Base-by-base conservation (phyloP, 1,284 basidiomycete genomes). In the Veloboletus limbatus region DNA sequence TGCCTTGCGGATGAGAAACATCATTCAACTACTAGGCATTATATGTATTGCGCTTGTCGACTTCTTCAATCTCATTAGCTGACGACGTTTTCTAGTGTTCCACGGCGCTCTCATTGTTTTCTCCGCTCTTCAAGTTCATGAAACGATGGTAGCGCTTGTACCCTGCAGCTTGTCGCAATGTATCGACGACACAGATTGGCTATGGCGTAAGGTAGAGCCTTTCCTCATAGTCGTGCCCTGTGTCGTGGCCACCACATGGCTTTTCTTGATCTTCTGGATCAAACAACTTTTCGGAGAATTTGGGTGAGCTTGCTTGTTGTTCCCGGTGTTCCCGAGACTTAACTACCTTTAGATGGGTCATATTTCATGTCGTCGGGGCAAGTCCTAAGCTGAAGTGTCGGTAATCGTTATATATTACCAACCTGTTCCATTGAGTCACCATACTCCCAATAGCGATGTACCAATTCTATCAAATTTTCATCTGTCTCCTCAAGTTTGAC, bases 401-500 rank as follows among this genome's bases (percentile, higher is more conserved):
- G 80, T 70, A 20, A 36, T 38, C 13, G 41, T 32, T 43, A 35
- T 39, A 35, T 39, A 9, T 22, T 40, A 14, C 24, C n/a, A 36
- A 22, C 22, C 16, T 25, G 16, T 31, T 16, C 21, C 16, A 11
- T 28, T 31, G 31, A 45, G 37, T 53, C 27, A 55, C 37, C 49
- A 39, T 43, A 47, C 47, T 35, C 43, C 11, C 31, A 43, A 49
- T 53, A 90, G 85, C 76, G 30, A 90, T 91, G 87, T 92, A 88
- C 62, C 84, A 85, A 55, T 88, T 73, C 68, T 92, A 92, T 60
- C 85, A 91, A 65, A 79, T 92, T 57, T 81, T 90, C 74, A 81
- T 92, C 43, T 90, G 88, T 60, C 74, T 92, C 35, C 77, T 92
- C 56, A 91, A 91, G 63, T 90, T 92, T 60, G 88, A 92, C 65